Percentiles rank a stretch among this genome's conserved stretches.
Evolutionary conservation across 352 stramenopile genomes (phyloP).

Genomic region (Phytophthora litchii): DNA sequence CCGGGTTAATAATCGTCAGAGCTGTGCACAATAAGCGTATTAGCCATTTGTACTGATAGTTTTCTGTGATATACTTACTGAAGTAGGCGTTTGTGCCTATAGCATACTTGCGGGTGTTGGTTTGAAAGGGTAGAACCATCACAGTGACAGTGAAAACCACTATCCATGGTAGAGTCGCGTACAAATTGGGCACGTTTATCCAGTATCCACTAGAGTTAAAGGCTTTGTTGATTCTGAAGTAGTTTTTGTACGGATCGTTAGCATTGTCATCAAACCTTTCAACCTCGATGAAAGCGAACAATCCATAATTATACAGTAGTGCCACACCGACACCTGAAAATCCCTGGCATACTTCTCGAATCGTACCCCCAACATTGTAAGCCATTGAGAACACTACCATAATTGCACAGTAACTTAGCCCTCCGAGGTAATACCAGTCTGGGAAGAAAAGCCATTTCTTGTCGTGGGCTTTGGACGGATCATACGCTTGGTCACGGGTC

Average conservation of each 20-base stretch:
- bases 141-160: constrained; percentile 61
- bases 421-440: constrained; percentile 59
- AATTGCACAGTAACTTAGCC: constrained; percentile 73
- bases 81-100: constrained; percentile 73
- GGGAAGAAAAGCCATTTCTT: constrained; percentile 73
- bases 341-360: constrained; percentile 67
- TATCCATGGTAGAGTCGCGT: constrained; percentile 57
- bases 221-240: constrained; percentile 51
- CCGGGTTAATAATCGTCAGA: constrained; percentile 68
- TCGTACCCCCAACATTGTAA: constrained; percentile 69
- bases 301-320: constrained; percentile 67
- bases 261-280: constrained; percentile 35
- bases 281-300: constrained; percentile 52
- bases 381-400: constrained; percentile 73
- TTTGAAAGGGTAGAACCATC: constrained; percentile 60
- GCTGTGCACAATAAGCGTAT: constrained; percentile 31
- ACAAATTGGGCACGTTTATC: constrained; percentile 59
- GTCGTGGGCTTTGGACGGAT: constrained; percentile 26
- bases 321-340: constrained; percentile 67
- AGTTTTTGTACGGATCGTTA: constrained; percentile 37
- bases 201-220: constrained; percentile 59
- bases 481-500: constrained; percentile 45
- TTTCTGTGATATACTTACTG: constrained; percentile 26
- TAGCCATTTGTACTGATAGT: background rate
- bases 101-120: constrained; percentile 73